phyloP scores from a whole-genome alignment of 2,329 filamentous ascomycete species.

The Fusarium pseudonygamai region DNA sequence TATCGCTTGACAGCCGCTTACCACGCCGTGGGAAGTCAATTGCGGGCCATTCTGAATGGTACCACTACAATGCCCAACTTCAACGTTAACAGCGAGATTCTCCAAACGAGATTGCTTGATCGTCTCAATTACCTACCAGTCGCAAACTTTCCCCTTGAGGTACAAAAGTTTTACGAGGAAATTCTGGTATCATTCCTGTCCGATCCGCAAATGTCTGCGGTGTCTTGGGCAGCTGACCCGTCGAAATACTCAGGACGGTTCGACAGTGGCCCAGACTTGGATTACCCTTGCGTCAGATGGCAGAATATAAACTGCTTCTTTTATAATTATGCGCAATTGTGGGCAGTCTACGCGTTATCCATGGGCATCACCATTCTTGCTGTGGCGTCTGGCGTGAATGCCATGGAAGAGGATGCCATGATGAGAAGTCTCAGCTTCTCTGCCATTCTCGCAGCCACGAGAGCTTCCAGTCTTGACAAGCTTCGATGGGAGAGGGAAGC shows the following conservation, averaged over 20 bases:
- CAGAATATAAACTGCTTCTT: constrained; percentile 35
- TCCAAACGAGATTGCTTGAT: constrained; percentile 35
- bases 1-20: constrained; percentile 38
- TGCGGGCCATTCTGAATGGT: constrained; percentile 36
- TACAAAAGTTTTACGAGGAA: constrained; percentile 42
- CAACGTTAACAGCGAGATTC: constrained; percentile 27
- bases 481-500: constrained; percentile 35
- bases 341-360: constrained; percentile 38
- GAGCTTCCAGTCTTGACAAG: constrained; percentile 38
- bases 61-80: constrained; percentile 37
- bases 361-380: constrained; percentile 36
- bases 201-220: constrained; percentile 38
- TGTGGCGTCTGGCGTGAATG: constrained; percentile 28
- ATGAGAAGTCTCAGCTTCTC: constrained; percentile 41
- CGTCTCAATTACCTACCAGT: constrained; percentile 37
- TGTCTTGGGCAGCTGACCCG: constrained; percentile 38
- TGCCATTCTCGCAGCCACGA: constrained; percentile 39
- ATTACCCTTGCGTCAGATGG: constrained; percentile 30
- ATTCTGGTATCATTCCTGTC: constrained; percentile 40
- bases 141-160: constrained; percentile 22
- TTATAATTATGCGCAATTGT: constrained; percentile 35
- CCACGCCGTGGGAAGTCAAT: constrained; percentile 32
- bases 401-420: constrained; percentile 37
- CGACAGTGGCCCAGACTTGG: constrained; percentile 6
- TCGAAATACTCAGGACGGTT: constrained; percentile 17